Base-by-base conservation (phyloP, 192 early-diverging fungal genomes). In the Thoreauomyces humboldtii region DNA sequence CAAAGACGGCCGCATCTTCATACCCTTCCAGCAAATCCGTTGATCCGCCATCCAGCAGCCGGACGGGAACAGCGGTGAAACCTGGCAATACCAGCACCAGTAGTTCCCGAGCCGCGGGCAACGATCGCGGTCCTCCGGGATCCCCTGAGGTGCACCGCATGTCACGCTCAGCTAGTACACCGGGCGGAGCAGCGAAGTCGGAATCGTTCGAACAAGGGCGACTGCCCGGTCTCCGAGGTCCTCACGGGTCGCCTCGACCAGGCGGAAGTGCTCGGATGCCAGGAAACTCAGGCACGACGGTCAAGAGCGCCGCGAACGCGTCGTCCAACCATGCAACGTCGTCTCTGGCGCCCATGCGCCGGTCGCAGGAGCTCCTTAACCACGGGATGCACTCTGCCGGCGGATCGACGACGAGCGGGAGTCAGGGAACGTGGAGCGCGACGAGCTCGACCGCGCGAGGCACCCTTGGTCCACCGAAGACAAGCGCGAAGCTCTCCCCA, bases 391-490 rank as follows among this genome's bases (percentile, higher is more conserved):
- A 36, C 19, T 15, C 19, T n/a, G 55, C n/a, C 4, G 15, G n/a
- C 9, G 9, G n/a, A 36, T 37, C 55, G 4, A 37, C 55, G 4
- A 37, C 55, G 19, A 17, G 15, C 15, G 7, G 15, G 15, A 17
- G 12, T 7, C 7, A 24, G 12, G 22, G 9, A 24, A 24, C 55
- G n/a, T 17, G 34, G n/a, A 37, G 19, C 11, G 35, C 19, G 11
- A 57, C 33, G 19, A 34, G 12, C 33, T 2, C 34, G 17, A 15
- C 27, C 17, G 9, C 50, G 34, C 31, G 55, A 9, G 27, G 11
- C n/a, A 25, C 19, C 15, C 55, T 37, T 15, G 33, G 32, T 9
- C 55, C 17, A 27, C 55, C 55, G 55, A 57, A 57, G 21, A 57
- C 35, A 7, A 36, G 2, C 38, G 3, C 38, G 34, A 57, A 57